Evolutionary conservation across 2,329 filamentous ascomycete species (phyloP).

Genomic region (Penicillium sp.): DNA sequence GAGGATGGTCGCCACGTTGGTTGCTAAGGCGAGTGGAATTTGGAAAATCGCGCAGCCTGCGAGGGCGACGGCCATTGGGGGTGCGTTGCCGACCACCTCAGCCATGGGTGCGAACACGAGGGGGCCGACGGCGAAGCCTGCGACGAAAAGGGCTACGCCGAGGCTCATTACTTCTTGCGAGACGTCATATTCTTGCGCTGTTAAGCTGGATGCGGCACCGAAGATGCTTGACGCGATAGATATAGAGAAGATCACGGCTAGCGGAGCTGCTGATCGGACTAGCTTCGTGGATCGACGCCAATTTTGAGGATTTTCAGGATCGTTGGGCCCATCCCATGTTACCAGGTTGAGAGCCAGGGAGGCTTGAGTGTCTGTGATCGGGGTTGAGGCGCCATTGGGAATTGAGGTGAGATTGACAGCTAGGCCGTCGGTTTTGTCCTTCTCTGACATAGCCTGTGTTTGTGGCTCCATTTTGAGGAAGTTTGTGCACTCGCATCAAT

Average conservation of each 20-base stretch:
- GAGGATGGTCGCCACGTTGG: constrained; percentile 54
- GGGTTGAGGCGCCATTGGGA: constrained; percentile 1
- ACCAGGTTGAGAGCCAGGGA: constrained; percentile 9
- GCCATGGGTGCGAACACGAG: constrained; percentile 44
- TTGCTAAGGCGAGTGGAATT: constrained; percentile 54
- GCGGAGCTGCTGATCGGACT: constrained; percentile 10
- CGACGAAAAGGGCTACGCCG: constrained; percentile 51
- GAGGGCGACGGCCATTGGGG: constrained; percentile 50
- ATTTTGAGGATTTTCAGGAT: constrained; percentile 38
- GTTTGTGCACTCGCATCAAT: neutral
- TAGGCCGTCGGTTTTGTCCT: neutral
- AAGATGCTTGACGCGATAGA: constrained; percentile 50
- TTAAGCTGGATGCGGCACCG: constrained; percentile 41
- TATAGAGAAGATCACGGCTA: constrained; percentile 44
- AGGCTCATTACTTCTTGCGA: constrained; percentile 50
- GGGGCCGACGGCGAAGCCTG: constrained; percentile 31
- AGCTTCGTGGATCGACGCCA: constrained; percentile 33
- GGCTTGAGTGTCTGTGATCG: neutral
- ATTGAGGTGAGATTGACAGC: constrained; percentile 2
- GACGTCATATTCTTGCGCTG: constrained; percentile 45
- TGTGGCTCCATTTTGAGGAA: neutral
- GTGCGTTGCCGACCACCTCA: constrained; percentile 50
- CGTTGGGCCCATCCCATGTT: constrained; percentile 29
- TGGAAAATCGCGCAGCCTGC: constrained; percentile 53
- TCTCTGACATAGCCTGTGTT: neutral